Percentiles rank a stretch among this genome's conserved stretches.
phyloP scores from a whole-genome alignment of 2,329 filamentous ascomycete genomes.

The Rutstroemia sydowiana region DNA sequence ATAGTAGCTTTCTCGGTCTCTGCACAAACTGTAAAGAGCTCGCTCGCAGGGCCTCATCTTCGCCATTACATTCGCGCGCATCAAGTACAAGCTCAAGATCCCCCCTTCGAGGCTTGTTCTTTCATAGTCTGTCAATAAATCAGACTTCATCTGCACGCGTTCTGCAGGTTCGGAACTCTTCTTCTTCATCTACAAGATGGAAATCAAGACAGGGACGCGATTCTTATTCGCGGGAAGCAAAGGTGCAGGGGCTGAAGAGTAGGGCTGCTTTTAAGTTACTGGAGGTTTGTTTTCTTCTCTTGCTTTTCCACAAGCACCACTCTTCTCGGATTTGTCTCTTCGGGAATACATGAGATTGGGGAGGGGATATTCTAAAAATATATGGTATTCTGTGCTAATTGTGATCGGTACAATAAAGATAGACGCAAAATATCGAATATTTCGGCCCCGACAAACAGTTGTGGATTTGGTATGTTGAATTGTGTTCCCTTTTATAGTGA shows the following conservation, averaged over 20 bases:
- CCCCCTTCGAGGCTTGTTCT: too few species aligned
- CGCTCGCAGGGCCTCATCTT: not conserved
- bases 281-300: slow-evolving; percentile 42
- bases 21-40: too few species aligned
- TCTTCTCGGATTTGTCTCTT: too few species aligned
- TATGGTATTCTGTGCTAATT: not conserved
- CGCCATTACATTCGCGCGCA: not conserved
- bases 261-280: slow-evolving; percentile 90
- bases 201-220: slow-evolving; percentile 71
- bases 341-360: too few species aligned
- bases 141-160: not conserved
- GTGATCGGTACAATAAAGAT: slow-evolving; percentile 45
- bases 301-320: too few species aligned
- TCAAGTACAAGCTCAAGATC: too few species aligned
- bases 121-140: too few species aligned
- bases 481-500: not conserved
- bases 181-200: slow-evolving; percentile 69
- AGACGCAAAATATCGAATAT: slow-evolving; percentile 72
- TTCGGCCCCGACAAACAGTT: slow-evolving; percentile 73
- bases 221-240: slow-evolving; percentile 65
- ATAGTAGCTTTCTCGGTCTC: too few species aligned
- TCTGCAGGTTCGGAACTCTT: slow-evolving; percentile 1
- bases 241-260: slow-evolving; percentile 74
- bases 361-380: not conserved
- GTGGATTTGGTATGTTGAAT: slow-evolving; percentile 66